Evolutionary conservation across 2,329 filamentous ascomycete species (phyloP), one percentile per base, ranked within the genome.

Genomic region (Meredithiella fracta): DNA sequence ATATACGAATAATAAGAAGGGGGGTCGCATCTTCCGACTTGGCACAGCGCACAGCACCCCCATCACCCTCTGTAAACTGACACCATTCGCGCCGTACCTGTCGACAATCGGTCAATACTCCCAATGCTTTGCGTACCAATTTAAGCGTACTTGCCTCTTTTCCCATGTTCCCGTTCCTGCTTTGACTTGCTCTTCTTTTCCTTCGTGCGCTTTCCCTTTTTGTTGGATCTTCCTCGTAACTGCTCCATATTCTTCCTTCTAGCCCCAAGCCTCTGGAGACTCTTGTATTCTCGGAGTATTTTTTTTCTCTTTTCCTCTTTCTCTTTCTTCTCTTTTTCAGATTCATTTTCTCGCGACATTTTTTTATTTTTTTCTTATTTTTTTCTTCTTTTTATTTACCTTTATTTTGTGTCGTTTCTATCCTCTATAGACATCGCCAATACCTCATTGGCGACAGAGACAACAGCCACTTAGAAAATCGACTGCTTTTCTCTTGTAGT

Each of bases 261-360:
- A 22, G 60, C 52, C 53, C 56, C 29, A 56, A 56, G 51, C 51
- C 58, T 55, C 56, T 53, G 53, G 47, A 40, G 31, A 37, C 50
- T 20, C 47, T n/a, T 15, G 26, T 40, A 20, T 57, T 22, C 20
- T 52, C 11, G 50, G 57, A 55, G 57, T 55, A 54, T 60, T 59
- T 55, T 51, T 52, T 47, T 53, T 54, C 56, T 58, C 47, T 53
- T 56, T 60, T 58, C 54, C 59, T 53, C 57, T 44, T 29, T 58
- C 37, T 11, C n/a, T 4, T 42, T 38, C 47, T 38, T 22, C 47
- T 51, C 31, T 20, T 52, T 54, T 54, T 42, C 26, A 42, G n/a
- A n/a, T 34, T 20, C 20, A n/a, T 47, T 37, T 51, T 47, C 25
- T 44, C 1, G 34, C 17, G 25, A 15, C 38, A 49, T 23, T 51